Evolutionary conservation across 2,329 filamentous ascomycete genomes (phyloP).

Genomic region (Seiridium unicorne): DNA sequence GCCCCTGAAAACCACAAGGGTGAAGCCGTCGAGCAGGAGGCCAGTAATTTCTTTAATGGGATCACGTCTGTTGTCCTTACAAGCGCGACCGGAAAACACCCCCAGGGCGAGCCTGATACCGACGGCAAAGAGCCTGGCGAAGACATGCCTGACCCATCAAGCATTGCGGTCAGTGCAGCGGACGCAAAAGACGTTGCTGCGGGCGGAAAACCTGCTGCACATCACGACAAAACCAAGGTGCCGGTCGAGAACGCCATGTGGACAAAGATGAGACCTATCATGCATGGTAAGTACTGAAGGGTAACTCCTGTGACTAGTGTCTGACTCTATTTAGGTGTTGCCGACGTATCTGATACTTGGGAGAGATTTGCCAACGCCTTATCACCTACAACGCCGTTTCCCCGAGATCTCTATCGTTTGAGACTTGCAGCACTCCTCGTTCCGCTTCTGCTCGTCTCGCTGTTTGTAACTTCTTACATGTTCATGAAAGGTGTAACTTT

Average conservation of each 20-base stretch:
- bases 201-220: conserved; percentile 46
- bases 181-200: conserved; percentile 39
- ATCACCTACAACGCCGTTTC: conserved; percentile 64
- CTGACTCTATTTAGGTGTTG: conserved; percentile 23
- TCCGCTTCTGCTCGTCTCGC: conserved; percentile 50
- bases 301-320: too few species aligned
- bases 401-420: conserved; percentile 47
- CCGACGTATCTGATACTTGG: conserved; percentile 49
- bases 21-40: conserved; percentile 80
- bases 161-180: conserved; percentile 33
- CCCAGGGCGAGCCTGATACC: conserved; percentile 58
- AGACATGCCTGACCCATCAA: conserved; percentile 31
- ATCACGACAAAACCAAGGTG: conserved; percentile 75
- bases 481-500: conserved; percentile 66
- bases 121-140: conserved; percentile 22
- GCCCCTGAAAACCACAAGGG: conserved; percentile 82
- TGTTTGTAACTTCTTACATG: conserved; percentile 56
- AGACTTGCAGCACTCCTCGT: conserved; percentile 52
- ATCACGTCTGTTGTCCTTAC: conserved; percentile 71
- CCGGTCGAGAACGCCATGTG: conserved; percentile 77
- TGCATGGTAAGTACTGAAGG: conserved; percentile 43
- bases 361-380: conserved; percentile 54
- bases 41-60: conserved; percentile 74
- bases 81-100: conserved; percentile 75
- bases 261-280: conserved; percentile 71